Percentiles rank a stretch among this genome's conserved stretches.
Conservation (phyloP, 2,329 filamentous ascomycete species). For the Claviceps arundinis region DNA sequence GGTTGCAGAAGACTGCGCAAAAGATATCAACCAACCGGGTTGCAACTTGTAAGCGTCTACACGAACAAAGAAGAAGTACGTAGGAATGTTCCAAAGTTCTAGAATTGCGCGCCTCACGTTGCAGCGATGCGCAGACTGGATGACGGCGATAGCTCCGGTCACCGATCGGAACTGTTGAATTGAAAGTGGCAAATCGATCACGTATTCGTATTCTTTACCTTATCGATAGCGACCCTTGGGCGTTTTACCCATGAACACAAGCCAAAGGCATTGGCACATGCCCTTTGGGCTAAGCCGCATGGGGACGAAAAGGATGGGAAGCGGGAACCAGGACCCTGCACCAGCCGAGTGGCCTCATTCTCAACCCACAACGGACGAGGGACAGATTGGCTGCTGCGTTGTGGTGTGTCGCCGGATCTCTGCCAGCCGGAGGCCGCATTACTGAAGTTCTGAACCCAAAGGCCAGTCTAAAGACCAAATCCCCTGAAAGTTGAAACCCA, state of each 20-base stretch:
- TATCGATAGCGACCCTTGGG: conserved; percentile 1
- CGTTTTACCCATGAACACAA: no score
- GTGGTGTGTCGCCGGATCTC: not conserved
- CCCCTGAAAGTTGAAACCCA: conserved; percentile 2
- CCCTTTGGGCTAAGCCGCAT: not conserved
- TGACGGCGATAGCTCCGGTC: not conserved
- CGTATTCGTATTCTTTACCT: conserved; percentile 4
- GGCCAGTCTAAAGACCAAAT: not conserved
- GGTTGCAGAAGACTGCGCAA: not conserved
- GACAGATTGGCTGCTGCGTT: not conserved
- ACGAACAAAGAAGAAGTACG: not conserved
- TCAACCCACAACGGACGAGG: conserved; percentile 14
- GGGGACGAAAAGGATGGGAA: conserved; percentile 5
- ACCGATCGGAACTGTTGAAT: not conserved
- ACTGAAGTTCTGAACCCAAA: no score
- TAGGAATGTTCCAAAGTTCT: not conserved
- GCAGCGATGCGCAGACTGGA: not conserved
- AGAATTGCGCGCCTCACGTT: not conserved
- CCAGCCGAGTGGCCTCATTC: conserved; percentile 22
- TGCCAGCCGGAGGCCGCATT: not conserved
- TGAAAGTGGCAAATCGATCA: not conserved
- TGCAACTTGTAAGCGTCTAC: not conserved
- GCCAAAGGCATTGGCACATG: not conserved
- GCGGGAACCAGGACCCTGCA: conserved; percentile 20
- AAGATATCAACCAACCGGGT: not conserved